Evolutionary conservation across 345 rosid genomes (phyloP).

Genomic region (Moricandia moricandioides): DNA sequence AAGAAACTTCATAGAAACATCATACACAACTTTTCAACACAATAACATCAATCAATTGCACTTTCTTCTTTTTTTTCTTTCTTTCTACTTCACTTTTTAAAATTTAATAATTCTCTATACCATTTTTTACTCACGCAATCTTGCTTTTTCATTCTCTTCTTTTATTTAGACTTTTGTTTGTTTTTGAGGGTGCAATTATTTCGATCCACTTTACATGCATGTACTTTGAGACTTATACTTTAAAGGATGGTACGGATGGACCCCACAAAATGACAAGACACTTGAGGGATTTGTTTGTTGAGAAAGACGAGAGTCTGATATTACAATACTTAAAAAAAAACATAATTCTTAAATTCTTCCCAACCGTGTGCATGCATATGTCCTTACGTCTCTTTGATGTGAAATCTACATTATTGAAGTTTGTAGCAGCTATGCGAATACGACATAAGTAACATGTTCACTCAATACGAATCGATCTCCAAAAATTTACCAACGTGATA

Average conservation of each 20-base stretch:
- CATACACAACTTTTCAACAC: slow-evolving; percentile 19
- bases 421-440: slow-evolving; percentile 6
- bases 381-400: slow-evolving; percentile 29
- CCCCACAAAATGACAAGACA: slow-evolving; percentile 29
- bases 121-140: slow-evolving; percentile 22
- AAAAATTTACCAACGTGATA: not conserved
- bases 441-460: not conserved
- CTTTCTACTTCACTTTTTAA: slow-evolving; percentile 11
- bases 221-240: slow-evolving; percentile 24
- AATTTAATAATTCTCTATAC: not conserved
- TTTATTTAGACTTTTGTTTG: slow-evolving; percentile 5
- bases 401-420: slow-evolving; percentile 28
- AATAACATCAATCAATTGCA: slow-evolving; percentile 8
- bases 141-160: slow-evolving; percentile 5
- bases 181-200: slow-evolving; percentile 26
- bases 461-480: not conserved
- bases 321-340: not conserved
- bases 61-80: not conserved
- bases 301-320: slow-evolving; percentile 14
- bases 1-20: slow-evolving; percentile 21
- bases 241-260: slow-evolving; percentile 31
- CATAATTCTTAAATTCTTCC: slow-evolving; percentile 29
- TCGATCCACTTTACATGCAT: slow-evolving; percentile 34
- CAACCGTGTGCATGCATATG: slow-evolving; percentile 44
- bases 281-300: slow-evolving; percentile 30